Percentiles rank a stretch among this genome's conserved stretches.
Conservation (phyloP, 23 red algal genomes). For the Gracilaria domingensis region DNA sequence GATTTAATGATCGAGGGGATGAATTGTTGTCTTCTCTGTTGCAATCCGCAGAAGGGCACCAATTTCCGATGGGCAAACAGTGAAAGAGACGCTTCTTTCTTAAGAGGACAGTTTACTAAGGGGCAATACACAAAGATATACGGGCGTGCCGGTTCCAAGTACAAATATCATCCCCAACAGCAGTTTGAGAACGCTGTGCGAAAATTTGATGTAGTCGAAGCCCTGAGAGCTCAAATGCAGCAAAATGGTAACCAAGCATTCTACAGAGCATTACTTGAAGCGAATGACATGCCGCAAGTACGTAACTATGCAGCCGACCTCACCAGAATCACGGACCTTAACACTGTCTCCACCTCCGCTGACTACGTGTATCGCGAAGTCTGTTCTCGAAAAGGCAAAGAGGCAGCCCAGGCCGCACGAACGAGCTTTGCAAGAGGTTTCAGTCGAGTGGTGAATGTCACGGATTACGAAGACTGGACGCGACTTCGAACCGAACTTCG, state of each 20-base stretch:
- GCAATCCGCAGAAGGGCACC: not conserved
- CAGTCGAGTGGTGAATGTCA: not conserved
- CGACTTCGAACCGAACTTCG: not conserved
- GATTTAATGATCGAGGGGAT: too few species aligned
- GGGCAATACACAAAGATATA: slow-evolving; percentile 3
- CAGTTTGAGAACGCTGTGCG: not conserved
- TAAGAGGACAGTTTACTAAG: not conserved
- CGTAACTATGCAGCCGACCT: not conserved
- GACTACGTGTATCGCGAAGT: slow-evolving; percentile 13
- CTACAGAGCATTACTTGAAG: not conserved
- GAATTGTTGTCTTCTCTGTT: not conserved
- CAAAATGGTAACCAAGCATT: not conserved
- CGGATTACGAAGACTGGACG: not conserved
- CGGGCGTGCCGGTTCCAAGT: not conserved
- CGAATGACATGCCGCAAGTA: not conserved
- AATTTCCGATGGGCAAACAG: slow-evolving; percentile 39
- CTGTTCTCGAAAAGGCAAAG: not conserved
- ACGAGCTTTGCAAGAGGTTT: slow-evolving; percentile 12
- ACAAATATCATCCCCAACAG: slow-evolving; percentile 34
- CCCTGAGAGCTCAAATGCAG: not conserved
- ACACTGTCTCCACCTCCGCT: not conserved
- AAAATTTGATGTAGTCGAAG: not conserved
- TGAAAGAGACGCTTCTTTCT: not conserved
- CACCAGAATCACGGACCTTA: not conserved
- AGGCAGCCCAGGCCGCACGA: not conserved